Conservation (phyloP, 164 flowering plant genomes). For the Santalum album region DNA sequence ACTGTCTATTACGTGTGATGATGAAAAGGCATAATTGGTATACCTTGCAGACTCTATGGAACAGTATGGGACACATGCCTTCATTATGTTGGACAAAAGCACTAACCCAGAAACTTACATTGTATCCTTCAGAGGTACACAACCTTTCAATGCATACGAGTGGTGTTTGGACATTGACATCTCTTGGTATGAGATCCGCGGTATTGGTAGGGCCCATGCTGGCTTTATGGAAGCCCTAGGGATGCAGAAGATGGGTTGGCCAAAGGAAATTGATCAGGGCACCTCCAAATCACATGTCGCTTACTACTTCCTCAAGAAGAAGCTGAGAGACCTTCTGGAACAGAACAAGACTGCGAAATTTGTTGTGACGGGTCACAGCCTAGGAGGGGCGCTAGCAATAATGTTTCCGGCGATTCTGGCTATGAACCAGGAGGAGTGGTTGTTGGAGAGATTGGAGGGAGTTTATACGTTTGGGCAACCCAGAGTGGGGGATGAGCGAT, state of each 20-base stretch:
- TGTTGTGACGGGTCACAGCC: slow-evolving; percentile 58
- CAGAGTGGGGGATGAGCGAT: slow-evolving; percentile 47
- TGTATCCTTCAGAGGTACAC: slow-evolving; percentile 62
- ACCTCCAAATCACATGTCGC: slow-evolving; percentile 20
- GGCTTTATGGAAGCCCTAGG: slow-evolving; percentile 73
- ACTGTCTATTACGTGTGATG: background rate
- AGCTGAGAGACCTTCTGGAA: slow-evolving; percentile 20
- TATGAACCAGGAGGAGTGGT: slow-evolving; percentile 28
- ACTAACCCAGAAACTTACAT: slow-evolving; percentile 25
- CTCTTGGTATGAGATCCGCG: slow-evolving; percentile 52
- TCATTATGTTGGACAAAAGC: slow-evolving; percentile 30
- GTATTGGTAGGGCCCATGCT: slow-evolving; percentile 46
- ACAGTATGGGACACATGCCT: slow-evolving; percentile 46
- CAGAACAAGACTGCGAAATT: slow-evolving; percentile 24
- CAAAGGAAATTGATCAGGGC: slow-evolving; percentile 17
- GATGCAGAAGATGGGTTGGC: slow-evolving; percentile 49
- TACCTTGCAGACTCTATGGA: slow-evolving; percentile 31
- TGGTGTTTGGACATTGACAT: slow-evolving; percentile 54
- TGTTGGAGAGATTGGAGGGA: slow-evolving; percentile 36
- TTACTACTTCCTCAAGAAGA: slow-evolving; percentile 41
- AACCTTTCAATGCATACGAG: slow-evolving; percentile 43
- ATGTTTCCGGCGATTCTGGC: slow-evolving; percentile 42
- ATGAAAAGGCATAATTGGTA: background rate
- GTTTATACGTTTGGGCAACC: slow-evolving; percentile 66
- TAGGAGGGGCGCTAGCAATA: slow-evolving; percentile 60